Percentiles rank a stretch among this genome's conserved stretches.
Evolutionary conservation across 768 basidiomycete species (phyloP).

Genomic region (Suillus subaureus): DNA sequence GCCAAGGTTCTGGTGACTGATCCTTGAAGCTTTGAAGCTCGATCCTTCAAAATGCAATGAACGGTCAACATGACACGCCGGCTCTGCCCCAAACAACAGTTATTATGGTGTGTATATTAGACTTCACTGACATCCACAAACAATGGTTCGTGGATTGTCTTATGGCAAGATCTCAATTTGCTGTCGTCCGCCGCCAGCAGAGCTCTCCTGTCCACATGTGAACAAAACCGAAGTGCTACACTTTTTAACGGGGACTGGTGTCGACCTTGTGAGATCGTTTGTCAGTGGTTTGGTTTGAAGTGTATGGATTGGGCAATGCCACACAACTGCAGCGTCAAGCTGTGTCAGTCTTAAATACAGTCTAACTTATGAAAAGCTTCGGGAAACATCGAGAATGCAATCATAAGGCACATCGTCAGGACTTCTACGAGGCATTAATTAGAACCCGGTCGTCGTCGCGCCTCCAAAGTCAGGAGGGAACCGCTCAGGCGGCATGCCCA

Average conservation of each 20-base stretch:
- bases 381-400: not conserved
- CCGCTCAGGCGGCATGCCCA: constrained; percentile 33
- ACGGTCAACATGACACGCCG: not conserved
- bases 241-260: not conserved
- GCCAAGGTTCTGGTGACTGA: not conserved
- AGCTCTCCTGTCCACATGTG: too few species aligned
- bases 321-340: not conserved
- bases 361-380: not conserved
- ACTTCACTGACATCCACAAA: not conserved
- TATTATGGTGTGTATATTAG: not conserved
- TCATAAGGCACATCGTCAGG: not conserved
- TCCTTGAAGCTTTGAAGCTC: not conserved
- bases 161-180: not conserved
- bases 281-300: not conserved
- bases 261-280: not conserved
- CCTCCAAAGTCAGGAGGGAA: constrained; percentile 33
- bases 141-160: not conserved
- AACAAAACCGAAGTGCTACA: not conserved
- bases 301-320: not conserved
- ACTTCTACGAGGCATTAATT: not conserved
- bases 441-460: constrained; percentile 12
- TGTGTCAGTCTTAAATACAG: not conserved
- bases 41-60: not conserved
- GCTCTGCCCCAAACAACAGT: too few species aligned
- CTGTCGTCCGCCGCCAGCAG: too few species aligned